Evolutionary conservation across 2,329 filamentous ascomycete species (phyloP).

Genomic region (Fusarium mexicanum): DNA sequence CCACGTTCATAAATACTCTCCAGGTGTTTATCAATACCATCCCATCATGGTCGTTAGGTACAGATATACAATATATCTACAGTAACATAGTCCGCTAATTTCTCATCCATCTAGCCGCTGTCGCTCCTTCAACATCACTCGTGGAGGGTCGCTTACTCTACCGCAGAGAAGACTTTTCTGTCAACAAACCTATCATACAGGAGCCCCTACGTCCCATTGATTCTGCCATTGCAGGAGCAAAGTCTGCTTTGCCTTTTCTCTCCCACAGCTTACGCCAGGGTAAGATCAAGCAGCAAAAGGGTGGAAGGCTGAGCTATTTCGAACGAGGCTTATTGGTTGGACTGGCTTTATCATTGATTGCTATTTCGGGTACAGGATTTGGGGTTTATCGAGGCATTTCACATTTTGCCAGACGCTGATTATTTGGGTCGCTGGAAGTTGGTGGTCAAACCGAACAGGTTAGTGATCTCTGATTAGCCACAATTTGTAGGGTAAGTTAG

Average conservation of each 20-base stretch:
- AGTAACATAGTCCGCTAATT: neutral
- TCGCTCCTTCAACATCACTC: neutral
- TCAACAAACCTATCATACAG: neutral
- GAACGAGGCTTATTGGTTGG: neutral
- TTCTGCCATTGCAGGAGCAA: neutral
- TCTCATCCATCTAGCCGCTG: neutral
- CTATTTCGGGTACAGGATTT: neutral
- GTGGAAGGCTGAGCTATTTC: neutral
- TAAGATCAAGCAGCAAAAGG: neutral
- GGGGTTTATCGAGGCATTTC: neutral
- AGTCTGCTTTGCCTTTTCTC: neutral
- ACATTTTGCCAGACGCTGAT: neutral
- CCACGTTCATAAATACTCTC: neutral
- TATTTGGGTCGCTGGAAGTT: too few species aligned
- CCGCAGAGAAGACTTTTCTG: neutral
- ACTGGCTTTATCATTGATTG: neutral
- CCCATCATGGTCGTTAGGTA: neutral
- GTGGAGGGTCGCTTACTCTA: neutral
- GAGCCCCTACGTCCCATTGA: neutral
- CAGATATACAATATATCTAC: fast-evolving
- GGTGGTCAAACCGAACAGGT: too few species aligned
- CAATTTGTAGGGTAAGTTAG: too few species aligned
- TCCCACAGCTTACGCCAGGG: neutral
- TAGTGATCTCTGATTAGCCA: too few species aligned
- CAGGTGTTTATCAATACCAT: neutral